Evolutionary conservation across 306 rosid species (phyloP).

Genomic region (Argentina anserina): DNA sequence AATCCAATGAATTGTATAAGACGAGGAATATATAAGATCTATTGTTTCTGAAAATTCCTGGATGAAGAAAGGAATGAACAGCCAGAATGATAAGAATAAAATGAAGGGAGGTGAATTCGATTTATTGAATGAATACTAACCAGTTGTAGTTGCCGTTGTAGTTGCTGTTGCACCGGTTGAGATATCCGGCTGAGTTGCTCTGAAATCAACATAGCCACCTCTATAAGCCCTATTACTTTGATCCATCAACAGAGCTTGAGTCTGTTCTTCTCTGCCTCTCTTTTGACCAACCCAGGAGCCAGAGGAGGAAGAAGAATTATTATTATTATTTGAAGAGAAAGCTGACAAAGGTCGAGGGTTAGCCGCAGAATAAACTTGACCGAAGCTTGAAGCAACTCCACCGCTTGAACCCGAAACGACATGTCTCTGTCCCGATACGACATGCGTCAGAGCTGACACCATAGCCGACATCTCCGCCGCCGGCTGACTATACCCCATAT

Average conservation of each 20-base stretch:
- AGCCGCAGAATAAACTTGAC: constrained; percentile 23
- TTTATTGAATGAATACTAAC: not conserved
- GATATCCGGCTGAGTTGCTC: constrained; percentile 31
- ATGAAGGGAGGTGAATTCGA: not conserved
- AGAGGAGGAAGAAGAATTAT: constrained; percentile 21
- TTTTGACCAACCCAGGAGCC: constrained; percentile 56
- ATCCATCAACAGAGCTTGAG: constrained; percentile 9
- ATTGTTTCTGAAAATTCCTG: not conserved
- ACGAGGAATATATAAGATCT: not conserved
- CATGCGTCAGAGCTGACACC: constrained; percentile 65
- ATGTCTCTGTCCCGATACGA: constrained; percentile 50
- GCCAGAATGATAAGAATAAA: not conserved
- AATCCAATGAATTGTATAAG: not conserved
- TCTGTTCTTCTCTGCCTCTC: constrained; percentile 55
- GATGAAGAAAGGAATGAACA: not conserved
- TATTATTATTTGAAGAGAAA: constrained; percentile 1
- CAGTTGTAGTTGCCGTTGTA: not conserved
- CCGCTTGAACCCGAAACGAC: constrained; percentile 50
- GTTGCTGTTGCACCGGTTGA: constrained; percentile 43
- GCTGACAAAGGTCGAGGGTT: constrained; percentile 32
- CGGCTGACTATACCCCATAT: constrained; percentile 24
- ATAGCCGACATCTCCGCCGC: constrained; percentile 62
- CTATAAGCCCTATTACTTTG: constrained; percentile 22
- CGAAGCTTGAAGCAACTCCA: constrained; percentile 22
- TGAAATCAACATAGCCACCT: constrained; percentile 29